phyloP scores from a whole-genome alignment of 441 rosid genomes.

The Jatropha multifida region DNA sequence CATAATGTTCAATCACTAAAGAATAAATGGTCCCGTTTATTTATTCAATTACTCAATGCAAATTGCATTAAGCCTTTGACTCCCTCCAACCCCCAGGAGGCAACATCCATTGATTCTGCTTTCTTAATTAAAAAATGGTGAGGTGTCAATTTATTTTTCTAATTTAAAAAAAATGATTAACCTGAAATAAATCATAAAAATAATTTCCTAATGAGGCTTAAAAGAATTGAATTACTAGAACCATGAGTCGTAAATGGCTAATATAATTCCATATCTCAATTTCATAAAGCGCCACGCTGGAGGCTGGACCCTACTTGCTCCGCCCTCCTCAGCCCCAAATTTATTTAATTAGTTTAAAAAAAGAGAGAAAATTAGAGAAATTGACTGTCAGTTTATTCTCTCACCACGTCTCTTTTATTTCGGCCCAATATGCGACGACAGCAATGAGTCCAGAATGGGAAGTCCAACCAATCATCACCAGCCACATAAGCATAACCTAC shows the following conservation, averaged over 20 bases:
- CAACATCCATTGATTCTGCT: too few relatives aligned
- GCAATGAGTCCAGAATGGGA: conserved; percentile 28
- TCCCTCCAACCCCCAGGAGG: too few relatives aligned
- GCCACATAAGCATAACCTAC: conserved; percentile 38
- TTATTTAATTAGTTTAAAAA: not conserved
- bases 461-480: conserved; percentile 19
- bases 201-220: not conserved
- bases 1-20: not conserved
- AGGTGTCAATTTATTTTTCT: too few relatives aligned
- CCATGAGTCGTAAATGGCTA: not conserved
- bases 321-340: too few relatives aligned
- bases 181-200: too few relatives aligned
- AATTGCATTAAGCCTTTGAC: too few relatives aligned
- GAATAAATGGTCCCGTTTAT: not conserved
- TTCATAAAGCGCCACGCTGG: not conserved
- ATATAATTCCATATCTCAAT: not conserved
- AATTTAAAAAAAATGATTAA: too few relatives aligned
- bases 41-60: too few relatives aligned
- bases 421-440: conserved; percentile 38
- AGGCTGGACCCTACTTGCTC: too few relatives aligned
- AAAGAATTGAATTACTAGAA: not conserved
- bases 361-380: not conserved
- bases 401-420: not conserved
- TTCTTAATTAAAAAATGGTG: too few relatives aligned
- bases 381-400: not conserved